These are phyloP conservation scores for Trichophyton benhamiae DNA, from an alignment of 2,329 filamentous ascomycete species.

Conservation along the genomic window DNA sequence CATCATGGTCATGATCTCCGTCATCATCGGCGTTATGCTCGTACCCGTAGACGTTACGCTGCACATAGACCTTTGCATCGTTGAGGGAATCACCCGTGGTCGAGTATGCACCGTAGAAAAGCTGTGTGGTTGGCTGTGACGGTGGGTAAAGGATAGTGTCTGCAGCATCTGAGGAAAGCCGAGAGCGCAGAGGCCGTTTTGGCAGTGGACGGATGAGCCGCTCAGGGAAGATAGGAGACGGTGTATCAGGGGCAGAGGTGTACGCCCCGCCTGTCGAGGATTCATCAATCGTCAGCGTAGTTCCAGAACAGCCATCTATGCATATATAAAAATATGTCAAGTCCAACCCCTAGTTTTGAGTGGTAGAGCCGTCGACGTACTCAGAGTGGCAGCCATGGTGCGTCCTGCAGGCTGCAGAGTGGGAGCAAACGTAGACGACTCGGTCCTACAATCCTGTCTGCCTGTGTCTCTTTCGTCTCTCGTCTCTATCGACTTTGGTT, in stretches of 20 bases:
- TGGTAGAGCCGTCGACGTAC: not conserved
- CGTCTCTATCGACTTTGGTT: not conserved
- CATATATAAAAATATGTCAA: not conserved
- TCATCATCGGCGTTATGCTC: constrained; percentile 27
- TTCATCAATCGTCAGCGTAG: not conserved
- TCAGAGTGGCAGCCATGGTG: not conserved
- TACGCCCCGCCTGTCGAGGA: constrained; percentile 35
- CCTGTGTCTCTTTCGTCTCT: not conserved
- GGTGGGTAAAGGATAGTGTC: constrained; percentile 73
- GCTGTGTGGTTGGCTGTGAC: constrained; percentile 54
- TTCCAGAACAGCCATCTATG: not conserved
- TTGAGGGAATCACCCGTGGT: constrained; percentile 44
- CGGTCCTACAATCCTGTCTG: not conserved
- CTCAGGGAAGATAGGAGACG: constrained; percentile 71
- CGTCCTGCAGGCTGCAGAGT: not conserved
- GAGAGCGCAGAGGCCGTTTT: constrained; percentile 74
- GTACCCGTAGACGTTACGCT: constrained; percentile 31
- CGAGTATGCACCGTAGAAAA: constrained; percentile 62
- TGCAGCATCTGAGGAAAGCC: constrained; percentile 72
- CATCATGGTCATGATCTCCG: constrained; percentile 30
- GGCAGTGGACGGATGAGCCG: constrained; percentile 87
- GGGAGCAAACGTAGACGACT: not conserved
- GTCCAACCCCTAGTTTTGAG: not conserved
- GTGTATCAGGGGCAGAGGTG: constrained; percentile 51
- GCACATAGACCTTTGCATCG: constrained; percentile 35